A percentile compares a stretch with the other conserved stretches of the same genome.
These are phyloP conservation scores for Lepidium campestre DNA, from an alignment of 441 rosid species.

Conservation along the genomic window DNA sequence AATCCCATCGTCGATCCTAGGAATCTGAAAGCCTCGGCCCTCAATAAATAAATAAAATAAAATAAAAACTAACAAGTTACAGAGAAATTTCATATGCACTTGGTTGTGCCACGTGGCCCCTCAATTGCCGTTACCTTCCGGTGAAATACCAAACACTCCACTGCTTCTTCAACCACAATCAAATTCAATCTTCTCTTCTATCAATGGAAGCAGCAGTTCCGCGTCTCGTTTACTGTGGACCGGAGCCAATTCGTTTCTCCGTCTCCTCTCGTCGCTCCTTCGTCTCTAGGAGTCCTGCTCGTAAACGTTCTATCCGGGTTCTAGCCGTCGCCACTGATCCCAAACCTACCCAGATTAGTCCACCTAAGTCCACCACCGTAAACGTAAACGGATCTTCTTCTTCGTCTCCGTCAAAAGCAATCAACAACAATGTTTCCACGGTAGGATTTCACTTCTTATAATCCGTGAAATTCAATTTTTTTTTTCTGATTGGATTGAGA, in stretches of 20 bases:
- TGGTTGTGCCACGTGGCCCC: slow-evolving; percentile 57
- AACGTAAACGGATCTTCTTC: slow-evolving; percentile 43
- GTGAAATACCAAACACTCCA: background rate
- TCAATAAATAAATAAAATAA: background rate
- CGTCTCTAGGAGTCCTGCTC: slow-evolving; percentile 12
- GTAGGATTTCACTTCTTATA: slow-evolving; percentile 23
- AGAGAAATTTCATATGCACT: slow-evolving; percentile 21
- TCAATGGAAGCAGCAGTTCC: slow-evolving; percentile 64
- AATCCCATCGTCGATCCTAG: background rate
- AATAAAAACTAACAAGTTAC: background rate
- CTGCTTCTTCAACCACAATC: slow-evolving; percentile 6
- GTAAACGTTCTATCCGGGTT: slow-evolving; percentile 39
- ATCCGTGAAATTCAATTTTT: background rate
- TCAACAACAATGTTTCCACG: slow-evolving; percentile 61
- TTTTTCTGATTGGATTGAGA: background rate
- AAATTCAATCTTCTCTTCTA: background rate
- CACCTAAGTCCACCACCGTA: slow-evolving; percentile 26
- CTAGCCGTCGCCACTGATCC: slow-evolving; percentile 72
- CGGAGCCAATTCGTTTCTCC: slow-evolving; percentile 36
- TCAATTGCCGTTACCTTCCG: slow-evolving; percentile 27
- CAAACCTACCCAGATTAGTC: slow-evolving; percentile 41
- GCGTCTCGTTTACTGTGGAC: slow-evolving; percentile 62
- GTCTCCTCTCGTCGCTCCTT: slow-evolving; percentile 30
- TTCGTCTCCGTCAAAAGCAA: slow-evolving; percentile 24
- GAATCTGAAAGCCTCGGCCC: background rate